Evolutionary conservation across 768 basidiomycete species (phyloP), one percentile per base, ranked within the genome.

Genomic region (Boletus edulis): DNA sequence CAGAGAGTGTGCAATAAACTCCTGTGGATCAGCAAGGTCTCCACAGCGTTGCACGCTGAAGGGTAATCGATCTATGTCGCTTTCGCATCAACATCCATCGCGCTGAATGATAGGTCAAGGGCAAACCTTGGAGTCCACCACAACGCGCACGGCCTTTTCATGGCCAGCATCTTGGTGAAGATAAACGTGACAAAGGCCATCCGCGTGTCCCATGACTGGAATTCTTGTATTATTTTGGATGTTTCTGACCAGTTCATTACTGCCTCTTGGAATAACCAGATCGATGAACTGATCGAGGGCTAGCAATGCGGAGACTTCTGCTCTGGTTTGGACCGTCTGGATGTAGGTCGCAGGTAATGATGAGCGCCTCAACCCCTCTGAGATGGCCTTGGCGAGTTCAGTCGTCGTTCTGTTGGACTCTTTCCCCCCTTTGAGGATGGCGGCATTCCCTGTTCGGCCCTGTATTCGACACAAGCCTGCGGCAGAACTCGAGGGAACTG

Each of bases 141-240:
- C 84, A 7, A 99, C 78, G 20, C 93, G 79, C 39, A 87, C 75
- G 0, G 95, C 93, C 69, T 94, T 98, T 54, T 84, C 81, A 38
- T 75, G 62, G 60, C 89, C 82, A 0, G 95, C 95, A 29, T 79
- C 76, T 62, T 89, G 86, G 70, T 99, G 96, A 6, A 99, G 73
- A 69, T 87, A 98, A 6, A 97, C 84, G 18, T 85, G 82, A 70
- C 97, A 99, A 10, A 98, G 75, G 2, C 97, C 97, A 71, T 99
- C 97, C 8, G 97, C 95, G 66, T 99, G 97, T 2, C 97, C 97
- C 94, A 99, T 98, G 42, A 99, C 97, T 3, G 97, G 89, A 56
- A 99, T 98, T 55, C 89, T 80, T 0, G 96, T 97, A 59, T 77
- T 83, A 54, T 89, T 88, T 69, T 98, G 93, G 55, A 99, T 97